Percentiles rank a stretch among this genome's conserved stretches.
Evolutionary conservation across 2,329 filamentous ascomycete species (phyloP).

Genomic region (Mariannaea sp.): DNA sequence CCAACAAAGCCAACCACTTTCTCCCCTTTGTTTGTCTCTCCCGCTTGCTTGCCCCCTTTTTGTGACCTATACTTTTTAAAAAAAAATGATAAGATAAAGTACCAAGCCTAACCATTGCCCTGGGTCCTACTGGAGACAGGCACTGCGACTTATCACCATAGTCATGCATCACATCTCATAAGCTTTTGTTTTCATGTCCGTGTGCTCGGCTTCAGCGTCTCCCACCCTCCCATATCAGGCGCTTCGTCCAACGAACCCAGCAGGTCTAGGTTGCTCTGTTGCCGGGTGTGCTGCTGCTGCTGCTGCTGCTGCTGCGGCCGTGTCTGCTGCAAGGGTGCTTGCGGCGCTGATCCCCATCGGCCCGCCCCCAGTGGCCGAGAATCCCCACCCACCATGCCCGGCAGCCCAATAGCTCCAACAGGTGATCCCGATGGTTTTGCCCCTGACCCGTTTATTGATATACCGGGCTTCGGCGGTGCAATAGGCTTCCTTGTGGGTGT

Average conservation of each 20-base stretch:
- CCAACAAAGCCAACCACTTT: too few species aligned
- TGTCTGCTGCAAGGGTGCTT: slow-evolving; percentile 28
- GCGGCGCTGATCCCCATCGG: slow-evolving; percentile 28
- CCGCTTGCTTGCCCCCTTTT: too few species aligned
- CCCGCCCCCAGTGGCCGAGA: slow-evolving; percentile 21
- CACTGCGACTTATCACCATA: too few species aligned
- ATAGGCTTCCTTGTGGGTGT: slow-evolving; percentile 36
- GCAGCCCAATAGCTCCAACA: slow-evolving; percentile 26
- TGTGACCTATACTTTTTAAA: too few species aligned
- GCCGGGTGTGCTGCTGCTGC: slow-evolving; percentile 33
- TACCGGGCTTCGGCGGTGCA: slow-evolving; percentile 31
- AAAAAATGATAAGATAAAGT: too few species aligned
- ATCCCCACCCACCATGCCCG: slow-evolving; percentile 29
- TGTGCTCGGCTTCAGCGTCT: slow-evolving; percentile 57
- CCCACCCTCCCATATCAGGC: slow-evolving; percentile 58
- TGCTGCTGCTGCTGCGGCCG: too few species aligned
- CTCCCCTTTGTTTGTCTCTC: too few species aligned
- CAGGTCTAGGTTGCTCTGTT: slow-evolving; percentile 41
- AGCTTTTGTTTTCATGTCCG: slow-evolving; percentile 22
- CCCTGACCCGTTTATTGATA: slow-evolving; percentile 29
- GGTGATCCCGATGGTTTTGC: slow-evolving; percentile 22
- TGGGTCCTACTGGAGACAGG: too few species aligned
- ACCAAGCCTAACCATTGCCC: too few species aligned
- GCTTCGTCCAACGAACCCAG: slow-evolving; percentile 56
- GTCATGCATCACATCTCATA: too few species aligned